Percentiles rank a stretch among this genome's conserved stretches.
Conservation (phyloP, 106 monocot genomes). For the Cymbidium sinense region DNA sequence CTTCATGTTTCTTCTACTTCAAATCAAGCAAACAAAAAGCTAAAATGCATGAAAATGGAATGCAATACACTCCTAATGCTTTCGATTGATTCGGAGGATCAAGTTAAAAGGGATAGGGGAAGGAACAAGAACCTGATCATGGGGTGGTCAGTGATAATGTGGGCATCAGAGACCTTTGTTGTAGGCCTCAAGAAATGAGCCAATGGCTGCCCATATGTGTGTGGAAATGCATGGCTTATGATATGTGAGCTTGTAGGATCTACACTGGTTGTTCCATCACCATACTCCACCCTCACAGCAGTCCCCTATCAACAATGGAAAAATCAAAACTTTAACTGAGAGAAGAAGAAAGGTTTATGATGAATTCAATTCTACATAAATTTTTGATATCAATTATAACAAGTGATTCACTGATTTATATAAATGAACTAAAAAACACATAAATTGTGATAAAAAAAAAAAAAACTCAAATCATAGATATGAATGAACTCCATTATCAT, state of each 20-base stretch:
- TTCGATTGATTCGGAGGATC: background rate
- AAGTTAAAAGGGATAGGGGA: background rate
- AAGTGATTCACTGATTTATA: no score
- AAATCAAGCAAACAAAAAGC: no score
- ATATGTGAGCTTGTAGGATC: conserved; percentile 47
- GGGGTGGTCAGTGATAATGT: conserved; percentile 53
- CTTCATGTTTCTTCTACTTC: no score
- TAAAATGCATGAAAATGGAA: background rate
- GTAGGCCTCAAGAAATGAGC: conserved; percentile 51
- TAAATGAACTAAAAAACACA: no score
- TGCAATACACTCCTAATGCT: background rate
- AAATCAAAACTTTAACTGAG: background rate
- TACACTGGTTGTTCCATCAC: conserved; percentile 44
- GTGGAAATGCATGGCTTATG: conserved; percentile 54
- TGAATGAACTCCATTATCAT: no score
- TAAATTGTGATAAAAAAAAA: no score
- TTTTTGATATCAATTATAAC: no score
- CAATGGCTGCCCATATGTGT: conserved; percentile 75
- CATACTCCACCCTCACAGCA: conserved; percentile 56
- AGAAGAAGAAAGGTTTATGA: background rate
- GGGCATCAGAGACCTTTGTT: conserved; percentile 54
- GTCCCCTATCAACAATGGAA: conserved; percentile 31
- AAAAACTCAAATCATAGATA: no score
- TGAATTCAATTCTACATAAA: background rate
- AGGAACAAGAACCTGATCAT: conserved; percentile 23